These are phyloP conservation scores for Monsonia emarginata DNA, from an alignment of 441 rosid genomes.

Conservation along the genomic window DNA sequence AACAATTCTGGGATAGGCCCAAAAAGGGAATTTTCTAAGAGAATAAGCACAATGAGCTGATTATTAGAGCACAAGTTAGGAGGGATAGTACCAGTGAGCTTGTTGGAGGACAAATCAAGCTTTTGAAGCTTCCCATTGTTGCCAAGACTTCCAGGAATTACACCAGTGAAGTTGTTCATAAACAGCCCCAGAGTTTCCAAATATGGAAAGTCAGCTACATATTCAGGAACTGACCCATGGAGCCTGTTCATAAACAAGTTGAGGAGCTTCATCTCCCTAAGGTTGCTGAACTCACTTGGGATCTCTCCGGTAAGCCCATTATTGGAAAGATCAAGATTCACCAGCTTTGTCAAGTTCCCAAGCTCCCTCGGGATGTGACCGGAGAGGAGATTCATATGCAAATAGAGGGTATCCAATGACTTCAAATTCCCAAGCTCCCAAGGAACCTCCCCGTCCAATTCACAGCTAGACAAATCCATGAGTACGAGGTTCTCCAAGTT, in stretches of 20 bases:
- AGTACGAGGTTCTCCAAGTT: constrained; percentile 29
- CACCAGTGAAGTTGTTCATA: constrained; percentile 48
- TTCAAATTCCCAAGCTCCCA: constrained; percentile 34
- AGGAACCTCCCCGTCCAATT: constrained; percentile 35
- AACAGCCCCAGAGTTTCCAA: constrained; percentile 32
- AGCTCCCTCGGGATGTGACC: constrained; percentile 37
- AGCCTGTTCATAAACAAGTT: constrained; percentile 41
- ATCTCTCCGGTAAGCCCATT: constrained; percentile 41
- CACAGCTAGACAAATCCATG: constrained; percentile 39
- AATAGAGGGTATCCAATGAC: constrained; percentile 29
- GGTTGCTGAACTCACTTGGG: constrained; percentile 30
- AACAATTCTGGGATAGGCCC: constrained; percentile 38
- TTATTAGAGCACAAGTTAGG: constrained; percentile 27
- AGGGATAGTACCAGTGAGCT: constrained; percentile 43
- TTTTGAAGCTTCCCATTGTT: constrained; percentile 31
- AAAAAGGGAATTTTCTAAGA: constrained; percentile 36
- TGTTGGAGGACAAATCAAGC: constrained; percentile 44
- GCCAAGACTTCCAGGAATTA: constrained; percentile 36
- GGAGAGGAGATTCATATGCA: constrained; percentile 33
- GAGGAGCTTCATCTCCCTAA: constrained; percentile 32
- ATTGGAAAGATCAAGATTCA: constrained; percentile 38
- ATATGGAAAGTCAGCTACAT: constrained; percentile 30
- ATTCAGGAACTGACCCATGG: constrained; percentile 42
- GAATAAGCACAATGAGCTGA: constrained; percentile 25
- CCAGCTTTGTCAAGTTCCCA: constrained; percentile 34